phyloP scores from a whole-genome alignment of 1,284 basidiomycete genomes.

The Farysia itapuensis region DNA sequence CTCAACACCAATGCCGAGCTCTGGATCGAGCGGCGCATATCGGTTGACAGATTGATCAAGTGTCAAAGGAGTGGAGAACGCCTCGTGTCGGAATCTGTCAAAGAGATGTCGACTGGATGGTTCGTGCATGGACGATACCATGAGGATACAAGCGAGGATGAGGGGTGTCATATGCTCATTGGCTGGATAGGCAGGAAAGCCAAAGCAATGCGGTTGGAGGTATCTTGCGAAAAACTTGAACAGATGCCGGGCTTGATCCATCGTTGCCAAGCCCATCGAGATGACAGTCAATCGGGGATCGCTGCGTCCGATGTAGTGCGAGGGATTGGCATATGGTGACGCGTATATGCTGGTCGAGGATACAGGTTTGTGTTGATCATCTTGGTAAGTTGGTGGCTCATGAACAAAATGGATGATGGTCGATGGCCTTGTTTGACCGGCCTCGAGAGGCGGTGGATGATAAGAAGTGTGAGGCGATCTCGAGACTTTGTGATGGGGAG shows the following conservation, averaged over 20 bases:
- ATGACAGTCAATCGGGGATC: constrained; percentile 50
- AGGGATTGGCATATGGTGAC: constrained; percentile 35
- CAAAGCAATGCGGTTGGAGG: constrained; percentile 49
- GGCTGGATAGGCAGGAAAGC: constrained; percentile 49
- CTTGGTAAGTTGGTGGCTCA: background rate
- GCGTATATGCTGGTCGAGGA: constrained; percentile 10
- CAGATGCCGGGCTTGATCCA: constrained; percentile 45
- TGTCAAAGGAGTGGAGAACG: constrained; percentile 27
- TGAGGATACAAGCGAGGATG: constrained; percentile 48
- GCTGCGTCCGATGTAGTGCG: constrained; percentile 34
- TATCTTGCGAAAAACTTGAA: constrained; percentile 50
- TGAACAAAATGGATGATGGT: constrained; percentile 2
- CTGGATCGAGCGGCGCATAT: constrained; percentile 39
- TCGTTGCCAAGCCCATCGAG: constrained; percentile 40
- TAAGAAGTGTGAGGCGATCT: background rate
- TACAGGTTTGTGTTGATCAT: background rate
- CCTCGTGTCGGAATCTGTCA: constrained; percentile 35
- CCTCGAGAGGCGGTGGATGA: background rate
- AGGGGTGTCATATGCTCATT: constrained; percentile 51
- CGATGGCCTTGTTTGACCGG: constrained; percentile 8
- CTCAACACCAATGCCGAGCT: constrained; percentile 53
- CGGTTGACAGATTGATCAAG: constrained; percentile 35
- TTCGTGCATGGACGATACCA: constrained; percentile 47
- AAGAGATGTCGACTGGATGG: constrained; percentile 30
- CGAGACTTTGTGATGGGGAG: background rate